Evolutionary conservation across 148 eudicot species (phyloP), one percentile per base, ranked within the genome.

Genomic region (Fagopyrum esculentum): DNA sequence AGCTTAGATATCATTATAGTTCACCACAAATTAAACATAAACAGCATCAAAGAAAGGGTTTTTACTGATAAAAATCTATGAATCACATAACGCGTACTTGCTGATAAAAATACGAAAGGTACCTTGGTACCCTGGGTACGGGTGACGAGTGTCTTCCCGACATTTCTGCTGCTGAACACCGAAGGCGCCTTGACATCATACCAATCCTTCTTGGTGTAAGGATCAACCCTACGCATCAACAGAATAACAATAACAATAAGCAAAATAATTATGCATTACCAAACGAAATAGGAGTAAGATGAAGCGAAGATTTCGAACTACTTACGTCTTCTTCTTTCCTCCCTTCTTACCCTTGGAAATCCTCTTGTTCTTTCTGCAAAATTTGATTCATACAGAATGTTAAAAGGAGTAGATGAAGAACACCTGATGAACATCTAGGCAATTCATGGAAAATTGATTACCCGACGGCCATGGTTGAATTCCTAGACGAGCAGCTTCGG

Each of bases 101-200:
- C 40, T 4, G 15, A 5, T 66, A 15, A 19, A 66, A 12, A 4
- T 35, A 35, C 40, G 0, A 10, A 15, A 16, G 5, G 71, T 6
- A 71, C 74, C 74, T 71, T 71, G 15, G 74, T 71, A 45, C 74
- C 74, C 74, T 71, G 74, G 13, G 74, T 71, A 71, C 74, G 74
- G 9, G 74, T 71, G 74, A 71, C 74, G 22, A 71, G 17, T n/a
- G 74, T 71, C 55, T 71, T 71, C 55, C 74, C 74, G 2, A 71
- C 74, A 26, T 12, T 71, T 40, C 74, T 71, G 35, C 17, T 35
- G 55, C 3, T 47, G 74, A 71, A 71, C 7, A 43, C 48, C n/a
- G 52, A 46, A 46, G 74, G 74, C 11, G 74, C 74, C 55, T 71
- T 71, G 74, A 71, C 10, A 49, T 71, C 74, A 26, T 71, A 71